Base-by-base conservation (phyloP, 768 basidiomycete species). In the Suillus decipiens region DNA sequence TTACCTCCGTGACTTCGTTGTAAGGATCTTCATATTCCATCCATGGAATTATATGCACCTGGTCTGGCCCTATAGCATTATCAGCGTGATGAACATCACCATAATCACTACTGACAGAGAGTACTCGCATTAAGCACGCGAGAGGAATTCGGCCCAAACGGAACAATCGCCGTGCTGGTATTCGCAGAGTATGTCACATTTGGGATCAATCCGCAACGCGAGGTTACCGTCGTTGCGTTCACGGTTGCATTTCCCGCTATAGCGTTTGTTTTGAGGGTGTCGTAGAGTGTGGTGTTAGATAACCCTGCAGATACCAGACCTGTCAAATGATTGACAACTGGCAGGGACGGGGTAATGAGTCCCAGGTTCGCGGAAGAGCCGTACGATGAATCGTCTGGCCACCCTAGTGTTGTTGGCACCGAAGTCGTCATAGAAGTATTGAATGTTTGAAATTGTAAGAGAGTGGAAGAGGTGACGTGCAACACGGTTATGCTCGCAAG, bases 381-480 rank as follows among this genome's bases (percentile, higher is more conserved):
- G 5, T 37, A 24, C 2, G 39, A n/a, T 5, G 39, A 9, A 15
- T n/a, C 14, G 11, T 56, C n/a, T 24, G 51, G 53, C 65, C 51
- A 45, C 3, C 63, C 65, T 31, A 61, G 22, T 14, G 34, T 39
- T 24, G 60, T 51, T 14, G 48, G 11, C 17, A 61, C 37, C 0
- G 39, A 19, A 14, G 47, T 53, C 36, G 51, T 28, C 22, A 45
- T 43, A 33, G 68, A 42, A 17, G 4, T 17, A 31, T 69, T 63
- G 59, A 69, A 70, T 2, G 60, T 33, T 36, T 64, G 36, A 9
- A 70, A 51, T 28, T 58, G 47, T 34, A 69, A 33, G 28, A 70
- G 43, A 12, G 69, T 36, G 5, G 68, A 67, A 10, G 68, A 70
- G 14, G 69, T 61, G 55, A 70, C 58, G 51, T 70, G 69, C 19